These are phyloP conservation scores for Vigna radiata DNA, from an alignment of 306 rosid genomes.

Conservation along the genomic window DNA sequence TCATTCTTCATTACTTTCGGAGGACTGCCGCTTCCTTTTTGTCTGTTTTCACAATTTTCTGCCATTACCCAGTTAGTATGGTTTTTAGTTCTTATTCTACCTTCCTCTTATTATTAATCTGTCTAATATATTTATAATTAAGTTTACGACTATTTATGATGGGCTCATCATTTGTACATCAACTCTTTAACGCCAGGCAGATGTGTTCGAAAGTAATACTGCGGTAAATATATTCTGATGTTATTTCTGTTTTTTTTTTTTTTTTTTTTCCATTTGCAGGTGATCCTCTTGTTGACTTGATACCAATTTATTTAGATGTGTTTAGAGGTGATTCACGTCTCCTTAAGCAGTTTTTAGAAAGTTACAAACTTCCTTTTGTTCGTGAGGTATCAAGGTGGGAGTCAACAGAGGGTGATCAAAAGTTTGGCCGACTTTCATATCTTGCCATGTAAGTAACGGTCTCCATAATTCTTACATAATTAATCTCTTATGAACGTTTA, in stretches of 20 bases:
- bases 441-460: constrained; percentile 79
- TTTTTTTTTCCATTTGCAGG: constrained; percentile 61
- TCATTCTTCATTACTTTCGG: constrained; percentile 14
- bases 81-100: constrained; percentile 10
- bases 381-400: constrained; percentile 49
- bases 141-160: neutral
- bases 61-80: too few species aligned
- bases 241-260: constrained; percentile 18
- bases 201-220: constrained; percentile 19
- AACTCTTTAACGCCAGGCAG: neutral
- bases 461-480: constrained; percentile 16
- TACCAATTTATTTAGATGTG: constrained; percentile 87
- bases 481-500: constrained; percentile 20
- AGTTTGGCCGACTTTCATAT: constrained; percentile 76
- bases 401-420: constrained; percentile 55
- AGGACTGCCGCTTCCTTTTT: neutral
- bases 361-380: constrained; percentile 83
- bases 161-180: neutral
- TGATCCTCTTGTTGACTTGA: constrained; percentile 79
- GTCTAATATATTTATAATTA: constrained; percentile 35
- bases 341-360: constrained; percentile 69
- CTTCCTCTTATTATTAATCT: constrained; percentile 29
- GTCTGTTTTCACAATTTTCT: neutral
- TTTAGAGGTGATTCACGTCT: constrained; percentile 82
- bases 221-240: constrained; percentile 8